Evolutionary conservation across 306 rosid species (phyloP).

Genomic region (Vigna nakashimae): DNA sequence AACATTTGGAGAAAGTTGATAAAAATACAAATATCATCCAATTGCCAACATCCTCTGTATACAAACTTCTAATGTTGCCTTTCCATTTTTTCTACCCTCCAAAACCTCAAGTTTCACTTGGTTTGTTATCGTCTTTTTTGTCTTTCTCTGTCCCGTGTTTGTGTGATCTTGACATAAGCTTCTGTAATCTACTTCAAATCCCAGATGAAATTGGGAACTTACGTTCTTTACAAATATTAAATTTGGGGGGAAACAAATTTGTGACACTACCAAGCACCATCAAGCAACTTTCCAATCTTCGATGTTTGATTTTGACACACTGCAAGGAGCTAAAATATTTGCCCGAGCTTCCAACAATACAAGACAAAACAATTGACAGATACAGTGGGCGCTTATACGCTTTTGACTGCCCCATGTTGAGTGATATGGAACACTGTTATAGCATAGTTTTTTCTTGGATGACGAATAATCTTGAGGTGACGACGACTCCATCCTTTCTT

Average conservation of each 20-base stretch:
- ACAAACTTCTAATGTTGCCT: not conserved
- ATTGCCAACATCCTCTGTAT: not conserved
- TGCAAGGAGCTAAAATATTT: not conserved
- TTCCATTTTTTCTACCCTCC: not conserved
- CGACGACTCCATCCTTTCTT: not conserved
- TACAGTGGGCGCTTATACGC: not conserved
- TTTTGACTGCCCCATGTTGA: not conserved
- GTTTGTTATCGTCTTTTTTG: not conserved
- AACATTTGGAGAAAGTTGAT: not conserved
- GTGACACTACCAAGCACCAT: not conserved
- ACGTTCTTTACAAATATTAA: rapidly evolving
- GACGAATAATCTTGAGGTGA: not conserved
- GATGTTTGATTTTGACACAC: not conserved
- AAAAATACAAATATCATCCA: not conserved
- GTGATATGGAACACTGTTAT: not conserved
- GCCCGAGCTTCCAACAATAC: not conserved
- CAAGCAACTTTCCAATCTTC: not conserved
- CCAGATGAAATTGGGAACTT: not conserved
- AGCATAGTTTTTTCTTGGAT: not conserved
- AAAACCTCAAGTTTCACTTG: not conserved
- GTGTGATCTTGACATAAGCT: not conserved
- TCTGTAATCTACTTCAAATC: not conserved
- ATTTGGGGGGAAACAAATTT: no score
- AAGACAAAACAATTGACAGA: not conserved
- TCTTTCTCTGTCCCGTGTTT: not conserved